Evolutionary conservation across 768 basidiomycete species (phyloP), one percentile per base, ranked within the genome.

Genomic region (Pisolithus sp.): DNA sequence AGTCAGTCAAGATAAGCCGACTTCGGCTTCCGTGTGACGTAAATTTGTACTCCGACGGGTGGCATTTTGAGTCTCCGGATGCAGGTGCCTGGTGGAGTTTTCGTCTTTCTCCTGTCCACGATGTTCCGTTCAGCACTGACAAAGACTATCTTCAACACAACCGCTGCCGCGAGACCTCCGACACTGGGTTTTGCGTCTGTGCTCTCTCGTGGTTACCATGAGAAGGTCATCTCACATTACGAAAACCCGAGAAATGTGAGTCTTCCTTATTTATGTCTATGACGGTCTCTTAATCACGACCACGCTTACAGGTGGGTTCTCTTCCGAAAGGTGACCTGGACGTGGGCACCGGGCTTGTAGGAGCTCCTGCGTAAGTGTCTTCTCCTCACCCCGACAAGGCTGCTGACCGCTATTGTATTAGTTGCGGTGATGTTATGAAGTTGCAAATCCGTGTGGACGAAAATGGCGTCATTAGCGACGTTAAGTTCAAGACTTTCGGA

Each of bases 401-500:
- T 61, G 51, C 58, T 51, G 18, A 41, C 24, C 49, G 26, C 49
- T 54, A 45, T 54, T 51, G 37, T 37, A 31, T 26, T 64, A 94
- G 93, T 4, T 95, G 93, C 65, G 93, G 93, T 61, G 93, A 96
- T 74, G 95, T 97, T 43, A 99, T 99, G 95, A 98, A 98, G 71
- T 84, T 99, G 10, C 95, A 98, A 71, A 99, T 99, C 65, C 86
- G 92, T 59, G 96, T 99, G 52, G 85, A 95, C 68, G 93, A 95
- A 53, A 77, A 89, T 34, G 93, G 93, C 34, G 80, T 97, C 70
- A 99, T 99, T 64, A 89, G 87, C 45, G 96, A 99, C 66, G 96
- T 97, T 72, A 96, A 95, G 73, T 98, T 98, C 79, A 99, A 98
- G 77, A 98, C 96, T 0, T 98, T 99, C 69, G 95, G 96, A 3